Base-by-base conservation (phyloP, 345 rosid species). In the Psidium guajava region DNA sequence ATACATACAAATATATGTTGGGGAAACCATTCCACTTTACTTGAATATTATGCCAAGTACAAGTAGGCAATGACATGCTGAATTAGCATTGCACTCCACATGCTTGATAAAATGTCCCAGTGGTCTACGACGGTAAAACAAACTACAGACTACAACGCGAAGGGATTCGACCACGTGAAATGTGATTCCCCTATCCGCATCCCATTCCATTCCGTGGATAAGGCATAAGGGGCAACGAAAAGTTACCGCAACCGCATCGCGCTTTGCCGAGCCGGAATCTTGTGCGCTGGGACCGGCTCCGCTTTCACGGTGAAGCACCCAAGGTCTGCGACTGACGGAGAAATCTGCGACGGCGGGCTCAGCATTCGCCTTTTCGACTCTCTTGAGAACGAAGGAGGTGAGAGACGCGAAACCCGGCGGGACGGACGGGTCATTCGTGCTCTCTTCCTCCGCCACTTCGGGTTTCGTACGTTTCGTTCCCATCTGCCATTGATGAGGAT, bases 341-440 rank as follows among this genome's bases (percentile, higher is more conserved):
- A 15, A 18, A 10, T 25, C 24, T 5, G 32, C 6, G 8, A 54
- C 25, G 83, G 54, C 57, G 7, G 54, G 32, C 42, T 49, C 54
- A 2, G 75, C 87, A 21, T 89, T 87, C 82, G 55, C 22, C 54
- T 27, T 64, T 84, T 90, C 87, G 28, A 64, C 82, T 82, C 88
- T 91, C 87, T 83, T 88, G 90, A 92, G 81, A 57, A 53, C 50
- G 85, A 92, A 91, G 49, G 94, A 90, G 9, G 92, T 88, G 61
- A 54, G 89, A 21, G 91, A 90, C 36, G 83, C 86, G 86, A 92
- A 90, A 85, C 93, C 92, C 53, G 92, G 92, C 16, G 91, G 81
- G 15, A 47, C 81, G 40, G 81, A 74, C 40, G 28, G 81, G 47
- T 74, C 22, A 8, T 74, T 36, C 24, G 47, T 32, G 6, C 18